Base-by-base conservation (phyloP, 169 alveolate genomes). In the Plasmodium yoelii region DNA sequence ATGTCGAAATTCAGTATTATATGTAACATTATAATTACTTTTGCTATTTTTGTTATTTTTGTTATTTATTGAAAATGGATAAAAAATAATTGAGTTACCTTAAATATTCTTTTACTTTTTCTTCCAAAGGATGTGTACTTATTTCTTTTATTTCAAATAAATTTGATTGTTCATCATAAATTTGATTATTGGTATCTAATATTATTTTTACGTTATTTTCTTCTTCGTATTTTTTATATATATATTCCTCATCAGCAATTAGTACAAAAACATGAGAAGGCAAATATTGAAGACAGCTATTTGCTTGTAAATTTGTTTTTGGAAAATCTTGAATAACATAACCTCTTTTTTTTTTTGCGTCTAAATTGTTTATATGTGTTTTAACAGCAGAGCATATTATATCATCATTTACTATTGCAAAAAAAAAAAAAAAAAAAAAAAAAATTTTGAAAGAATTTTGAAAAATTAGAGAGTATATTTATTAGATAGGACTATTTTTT, bases 231-330 rank as follows among this genome's bases (percentile, higher is more conserved):
- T 75, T 53, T 55, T 75, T 68, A 64, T 63, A 75, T 24, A 75
- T 75, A 19, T 75, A 75, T 68, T 75, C 88, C 49, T 75, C 88
- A 55, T 75, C 88, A 22, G 88, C 88, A 55, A 24, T 63, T 19
- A 75, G 22, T 42, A 75, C 68, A 49, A 75, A 61, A 75, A 75
- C 63, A 57, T 75, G 73, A 7, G 77, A 75, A 2, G 88, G 88
- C 1, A 75, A 63, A 47, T 75, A 68, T 67, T 67, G 73, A 10
- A 75, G 77, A 13, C 88, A 75, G 19, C 39, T 63, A 67, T 75
- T 18, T 75, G 88, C 88, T 44, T 75, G 88, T 47, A 75, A 26
- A 75, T 75, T 63, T 39, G 73, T 75, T 10, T 51, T 49, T 18
- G 88, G 88, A 44, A 63, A 75, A 26, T 74, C 88, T 61, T 75